Evolutionary conservation across 495 filamentous ascomycete species (phyloP).

Genomic region (Lineolata rhizophorae): DNA sequence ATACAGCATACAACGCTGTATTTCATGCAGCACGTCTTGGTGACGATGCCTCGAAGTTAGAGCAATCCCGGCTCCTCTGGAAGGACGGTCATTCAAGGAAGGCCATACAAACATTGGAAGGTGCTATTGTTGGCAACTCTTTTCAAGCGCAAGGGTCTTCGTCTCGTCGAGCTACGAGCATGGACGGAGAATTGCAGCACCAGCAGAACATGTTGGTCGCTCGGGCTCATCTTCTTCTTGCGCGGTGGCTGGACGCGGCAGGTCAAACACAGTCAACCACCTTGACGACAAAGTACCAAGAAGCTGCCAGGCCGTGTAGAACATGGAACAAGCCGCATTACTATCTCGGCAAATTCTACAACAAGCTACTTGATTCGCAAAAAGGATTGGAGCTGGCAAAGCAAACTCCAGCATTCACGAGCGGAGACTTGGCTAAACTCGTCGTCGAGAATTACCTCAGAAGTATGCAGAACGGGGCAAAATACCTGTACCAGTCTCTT

Average conservation of each 20-base stretch:
- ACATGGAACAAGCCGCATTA: constrained; percentile 96
- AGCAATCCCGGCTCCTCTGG: constrained; percentile 87
- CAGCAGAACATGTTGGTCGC: constrained; percentile 34
- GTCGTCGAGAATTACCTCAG: constrained; percentile 86
- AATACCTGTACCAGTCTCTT: constrained; percentile 85
- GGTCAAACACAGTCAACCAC: constrained; percentile 69
- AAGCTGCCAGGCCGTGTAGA: constrained; percentile 35
- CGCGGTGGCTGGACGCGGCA: constrained; percentile 89
- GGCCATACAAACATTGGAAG: constrained; percentile 74
- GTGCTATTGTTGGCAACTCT: constrained; percentile 56
- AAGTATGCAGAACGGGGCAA: constrained; percentile 67
- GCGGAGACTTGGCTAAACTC: constrained; percentile 65
- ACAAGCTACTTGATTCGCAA: constrained; percentile 82
- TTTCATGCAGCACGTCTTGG: constrained; percentile 70
- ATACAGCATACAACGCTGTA: constrained; percentile 81
- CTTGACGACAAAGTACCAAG: constrained; percentile 56
- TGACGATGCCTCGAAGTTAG: constrained; percentile 67
- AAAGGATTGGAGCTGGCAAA: constrained; percentile 49
- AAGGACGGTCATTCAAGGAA: constrained; percentile 84
- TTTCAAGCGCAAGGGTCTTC: constrained; percentile 29
- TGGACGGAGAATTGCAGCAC: constrained; percentile 12
- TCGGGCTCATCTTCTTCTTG: constrained; percentile 58
- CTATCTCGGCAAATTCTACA: constrained; percentile 92
- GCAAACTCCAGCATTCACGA: constrained; percentile 33
- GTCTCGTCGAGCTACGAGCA: not conserved